Evolutionary conservation across 805 yeast species (phyloP).

Genomic region (Hanseniaspora valbyensis): DNA sequence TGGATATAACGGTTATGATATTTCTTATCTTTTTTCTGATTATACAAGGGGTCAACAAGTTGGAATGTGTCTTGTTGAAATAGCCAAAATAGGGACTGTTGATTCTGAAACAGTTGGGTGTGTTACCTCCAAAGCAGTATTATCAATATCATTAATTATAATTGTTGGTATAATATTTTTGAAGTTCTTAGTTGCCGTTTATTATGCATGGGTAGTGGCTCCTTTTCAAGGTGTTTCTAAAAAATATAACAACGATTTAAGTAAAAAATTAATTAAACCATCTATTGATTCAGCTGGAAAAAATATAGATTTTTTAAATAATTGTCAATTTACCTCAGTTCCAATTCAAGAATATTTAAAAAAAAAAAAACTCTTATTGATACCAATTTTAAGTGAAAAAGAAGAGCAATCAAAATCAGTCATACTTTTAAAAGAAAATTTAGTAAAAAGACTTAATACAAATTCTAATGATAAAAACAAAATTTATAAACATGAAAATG

Average conservation of each 20-base stretch:
- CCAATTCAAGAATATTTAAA: slow-evolving; percentile 44
- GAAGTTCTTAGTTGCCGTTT: slow-evolving; percentile 78
- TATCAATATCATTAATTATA: slow-evolving; percentile 69
- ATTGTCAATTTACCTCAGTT: slow-evolving; percentile 42
- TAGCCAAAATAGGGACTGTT: slow-evolving; percentile 75
- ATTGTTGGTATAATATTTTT: slow-evolving; percentile 67
- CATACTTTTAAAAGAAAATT: neutral
- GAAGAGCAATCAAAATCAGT: neutral
- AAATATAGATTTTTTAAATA: neutral
- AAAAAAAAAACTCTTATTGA: no score
- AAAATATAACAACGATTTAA: neutral
- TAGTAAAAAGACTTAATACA: neutral
- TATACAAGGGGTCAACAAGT: slow-evolving; percentile 49
- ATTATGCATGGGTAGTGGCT: slow-evolving; percentile 76
- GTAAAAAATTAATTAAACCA: neutral
- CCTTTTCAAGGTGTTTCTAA: slow-evolving; percentile 64
- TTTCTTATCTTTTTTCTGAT: slow-evolving; percentile 59
- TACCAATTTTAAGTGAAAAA: neutral
- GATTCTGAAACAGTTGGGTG: slow-evolving; percentile 90
- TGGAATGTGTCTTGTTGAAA: slow-evolving; percentile 76
- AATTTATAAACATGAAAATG: neutral
- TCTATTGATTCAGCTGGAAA: neutral
- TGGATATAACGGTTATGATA: slow-evolving; percentile 62
- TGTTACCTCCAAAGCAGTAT: slow-evolving; percentile 76
- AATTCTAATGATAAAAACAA: neutral